These are phyloP conservation scores for Fusarium tupiense DNA, from an alignment of 2,329 filamentous ascomycete species.

Conservation along the genomic window DNA sequence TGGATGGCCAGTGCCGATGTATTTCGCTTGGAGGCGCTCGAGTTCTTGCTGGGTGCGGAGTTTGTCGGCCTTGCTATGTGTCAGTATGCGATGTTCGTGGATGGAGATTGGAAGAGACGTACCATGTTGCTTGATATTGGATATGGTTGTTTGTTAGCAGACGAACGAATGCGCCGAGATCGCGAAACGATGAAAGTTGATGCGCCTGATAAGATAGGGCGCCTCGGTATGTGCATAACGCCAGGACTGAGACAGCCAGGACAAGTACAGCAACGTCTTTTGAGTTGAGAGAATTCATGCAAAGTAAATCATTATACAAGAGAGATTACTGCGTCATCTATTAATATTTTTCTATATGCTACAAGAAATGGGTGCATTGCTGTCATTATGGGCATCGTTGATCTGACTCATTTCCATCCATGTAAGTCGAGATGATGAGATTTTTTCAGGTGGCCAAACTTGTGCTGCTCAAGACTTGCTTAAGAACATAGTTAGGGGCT, in stretches of 20 bases:
- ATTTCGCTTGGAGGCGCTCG: slow-evolving; percentile 94
- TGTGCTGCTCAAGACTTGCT: neutral
- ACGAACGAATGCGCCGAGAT: neutral
- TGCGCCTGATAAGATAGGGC: slow-evolving; percentile 10
- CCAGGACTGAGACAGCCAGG: neutral
- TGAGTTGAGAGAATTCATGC: neutral
- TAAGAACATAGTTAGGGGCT: neutral
- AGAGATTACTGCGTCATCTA: neutral
- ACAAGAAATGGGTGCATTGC: neutral
- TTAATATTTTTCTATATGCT: neutral
- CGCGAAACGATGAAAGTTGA: slow-evolving; percentile 16
- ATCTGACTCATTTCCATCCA: neutral
- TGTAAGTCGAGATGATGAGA: neutral
- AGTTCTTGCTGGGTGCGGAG: slow-evolving; percentile 97
- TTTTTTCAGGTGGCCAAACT: neutral
- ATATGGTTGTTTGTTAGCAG: neutral
- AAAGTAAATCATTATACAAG: neutral
- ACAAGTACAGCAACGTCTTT: neutral
- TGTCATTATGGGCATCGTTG: neutral
- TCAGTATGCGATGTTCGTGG: neutral
- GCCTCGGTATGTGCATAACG: slow-evolving; percentile 26
- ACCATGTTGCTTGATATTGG: slow-evolving; percentile 38
- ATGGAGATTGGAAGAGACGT: neutral
- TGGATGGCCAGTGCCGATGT: slow-evolving; percentile 93
- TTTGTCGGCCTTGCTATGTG: slow-evolving; percentile 82